These are phyloP conservation scores for Drosera spatulata DNA, from an alignment of 179 eudicot species.

Conservation along the genomic window DNA sequence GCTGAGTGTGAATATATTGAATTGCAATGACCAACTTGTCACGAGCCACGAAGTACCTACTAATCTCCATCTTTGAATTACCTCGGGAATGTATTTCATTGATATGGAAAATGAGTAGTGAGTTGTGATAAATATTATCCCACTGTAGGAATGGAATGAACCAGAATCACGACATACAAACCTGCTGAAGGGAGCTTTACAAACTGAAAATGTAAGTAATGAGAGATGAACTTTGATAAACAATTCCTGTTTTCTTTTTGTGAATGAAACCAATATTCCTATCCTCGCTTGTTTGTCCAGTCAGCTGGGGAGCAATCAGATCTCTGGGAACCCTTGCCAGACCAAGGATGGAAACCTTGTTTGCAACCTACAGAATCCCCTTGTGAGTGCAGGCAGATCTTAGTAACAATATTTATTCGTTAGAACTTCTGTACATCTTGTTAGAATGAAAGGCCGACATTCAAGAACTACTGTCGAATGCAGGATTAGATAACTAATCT, in stretches of 20 bases:
- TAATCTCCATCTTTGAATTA: too few species aligned
- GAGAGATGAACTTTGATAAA: not conserved
- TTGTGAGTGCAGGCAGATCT: too few species aligned
- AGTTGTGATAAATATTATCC: not conserved
- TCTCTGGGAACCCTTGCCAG: constrained; percentile 72
- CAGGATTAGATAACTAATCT: too few species aligned
- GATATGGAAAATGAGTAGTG: too few species aligned
- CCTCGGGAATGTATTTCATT: too few species aligned
- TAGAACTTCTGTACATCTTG: not conserved
- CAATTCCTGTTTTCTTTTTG: constrained; percentile 1
- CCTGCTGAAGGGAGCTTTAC: constrained; percentile 73
- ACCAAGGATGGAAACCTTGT: constrained; percentile 88
- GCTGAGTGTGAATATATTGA: too few species aligned
- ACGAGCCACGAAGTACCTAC: too few species aligned
- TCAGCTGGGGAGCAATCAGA: constrained; percentile 51
- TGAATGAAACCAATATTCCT: not conserved
- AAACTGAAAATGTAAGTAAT: constrained; percentile 54
- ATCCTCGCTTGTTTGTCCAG: constrained; percentile 23
- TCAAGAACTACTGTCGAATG: not conserved
- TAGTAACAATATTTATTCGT: constrained; percentile 1
- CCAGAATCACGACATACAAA: constrained; percentile 71
- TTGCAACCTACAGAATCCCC: constrained; percentile 25
- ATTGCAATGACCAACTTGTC: too few species aligned
- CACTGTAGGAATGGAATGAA: constrained; percentile 70
- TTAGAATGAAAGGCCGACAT: not conserved